A percentile compares a stretch with the other conserved stretches of the same genome.
Conservation (phyloP, 106 monocot genomes). For the Dendrobium huoshanense region DNA sequence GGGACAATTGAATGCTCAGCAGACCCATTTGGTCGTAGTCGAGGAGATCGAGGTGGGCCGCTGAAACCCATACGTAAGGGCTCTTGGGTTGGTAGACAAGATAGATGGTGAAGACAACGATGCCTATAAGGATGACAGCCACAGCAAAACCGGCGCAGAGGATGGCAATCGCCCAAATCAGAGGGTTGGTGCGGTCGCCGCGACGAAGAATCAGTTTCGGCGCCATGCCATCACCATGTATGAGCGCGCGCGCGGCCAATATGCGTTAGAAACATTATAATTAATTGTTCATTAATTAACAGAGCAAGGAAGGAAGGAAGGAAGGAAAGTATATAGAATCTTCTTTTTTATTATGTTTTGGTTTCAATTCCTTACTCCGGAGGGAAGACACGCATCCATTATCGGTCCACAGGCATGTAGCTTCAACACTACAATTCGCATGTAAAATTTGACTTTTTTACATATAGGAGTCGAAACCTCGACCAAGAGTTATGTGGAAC, state of each 20-base stretch:
- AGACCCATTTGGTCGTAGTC: slow-evolving; percentile 57
- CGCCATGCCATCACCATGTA: background rate
- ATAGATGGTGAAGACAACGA: slow-evolving; percentile 45
- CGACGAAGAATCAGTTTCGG: background rate
- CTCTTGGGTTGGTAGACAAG: slow-evolving; percentile 61
- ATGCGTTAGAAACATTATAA: too few relatives aligned
- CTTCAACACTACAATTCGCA: too few relatives aligned
- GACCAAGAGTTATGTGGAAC: too few relatives aligned
- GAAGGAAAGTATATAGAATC: too few relatives aligned
- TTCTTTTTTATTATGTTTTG: background rate
- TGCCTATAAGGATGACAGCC: slow-evolving; percentile 56
- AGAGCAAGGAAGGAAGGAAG: too few relatives aligned
- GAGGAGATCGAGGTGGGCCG: slow-evolving; percentile 43
- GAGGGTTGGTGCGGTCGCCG: slow-evolving; percentile 26
- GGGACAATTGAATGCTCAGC: slow-evolving; percentile 28
- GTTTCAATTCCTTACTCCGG: background rate
- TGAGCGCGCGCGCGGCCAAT: too few relatives aligned
- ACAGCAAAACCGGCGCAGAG: slow-evolving; percentile 48
- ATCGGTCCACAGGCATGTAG: background rate
- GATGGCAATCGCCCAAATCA: slow-evolving; percentile 48
- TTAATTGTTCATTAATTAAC: too few relatives aligned
- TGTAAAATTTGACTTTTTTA: too few relatives aligned
- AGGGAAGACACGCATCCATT: background rate
- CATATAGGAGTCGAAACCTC: too few relatives aligned
- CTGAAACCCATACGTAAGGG: slow-evolving; percentile 39